Percentiles rank a stretch among this genome's conserved stretches.
phyloP scores from a whole-genome alignment of 139 green algal genomes.

The Chlamydomonas schloesseri region DNA sequence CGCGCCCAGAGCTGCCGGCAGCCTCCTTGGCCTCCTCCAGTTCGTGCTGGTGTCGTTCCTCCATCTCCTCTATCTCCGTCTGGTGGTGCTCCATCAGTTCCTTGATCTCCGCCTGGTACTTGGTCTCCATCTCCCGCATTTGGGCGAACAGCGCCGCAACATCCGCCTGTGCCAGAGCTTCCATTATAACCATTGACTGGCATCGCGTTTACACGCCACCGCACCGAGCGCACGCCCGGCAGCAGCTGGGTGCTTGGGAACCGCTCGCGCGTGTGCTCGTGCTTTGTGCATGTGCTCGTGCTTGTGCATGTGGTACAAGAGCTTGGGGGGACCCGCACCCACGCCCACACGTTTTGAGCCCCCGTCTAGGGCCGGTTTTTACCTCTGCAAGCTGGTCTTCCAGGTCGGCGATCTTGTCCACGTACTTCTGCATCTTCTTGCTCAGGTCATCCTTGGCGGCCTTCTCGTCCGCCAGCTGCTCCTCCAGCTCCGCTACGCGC shows the following conservation, averaged over 20 bases:
- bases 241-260: background rate
- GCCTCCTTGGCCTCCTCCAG: constrained; percentile 5
- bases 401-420: constrained; percentile 46
- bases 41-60: constrained; percentile 26
- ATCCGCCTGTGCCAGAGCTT: constrained; percentile 30
- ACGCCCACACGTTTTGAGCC: background rate
- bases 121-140: constrained; percentile 43
- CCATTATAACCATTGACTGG: background rate
- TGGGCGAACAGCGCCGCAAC: constrained; percentile 29
- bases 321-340: constrained; percentile 23
- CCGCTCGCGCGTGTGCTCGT: background rate
- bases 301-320: constrained; percentile 18
- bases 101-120: constrained; percentile 26
- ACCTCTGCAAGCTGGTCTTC: constrained; percentile 49
- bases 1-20: background rate
- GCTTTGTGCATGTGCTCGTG: background rate
- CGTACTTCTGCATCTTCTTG: constrained; percentile 38
- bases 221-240: too few relatives aligned
- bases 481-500: constrained; percentile 12
- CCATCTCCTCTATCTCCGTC: constrained; percentile 46
- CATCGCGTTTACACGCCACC: too few relatives aligned
- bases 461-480: constrained; percentile 39
- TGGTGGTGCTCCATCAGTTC: constrained; percentile 44
- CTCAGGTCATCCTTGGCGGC: constrained; percentile 40
- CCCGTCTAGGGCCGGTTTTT: background rate